Evolutionary conservation across 495 filamentous ascomycete genomes (phyloP).

Genomic region (Neurospora africana): DNA sequence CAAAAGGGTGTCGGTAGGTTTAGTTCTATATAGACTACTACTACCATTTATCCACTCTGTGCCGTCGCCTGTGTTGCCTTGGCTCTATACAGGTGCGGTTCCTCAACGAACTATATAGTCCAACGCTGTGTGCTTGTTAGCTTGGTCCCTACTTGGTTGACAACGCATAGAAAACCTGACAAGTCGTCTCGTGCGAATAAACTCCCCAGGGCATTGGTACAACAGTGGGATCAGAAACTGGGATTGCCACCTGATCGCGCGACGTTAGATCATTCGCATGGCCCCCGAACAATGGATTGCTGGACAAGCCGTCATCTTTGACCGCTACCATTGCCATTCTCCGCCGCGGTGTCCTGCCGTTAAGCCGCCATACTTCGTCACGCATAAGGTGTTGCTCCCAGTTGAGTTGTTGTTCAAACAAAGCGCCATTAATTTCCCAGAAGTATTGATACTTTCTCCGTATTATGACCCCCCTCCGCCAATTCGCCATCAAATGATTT

Average conservation of each 20-base stretch:
- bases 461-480: background rate
- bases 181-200: background rate
- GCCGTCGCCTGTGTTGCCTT: background rate
- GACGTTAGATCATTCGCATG: background rate
- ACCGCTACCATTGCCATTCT: too few species aligned
- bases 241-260: background rate
- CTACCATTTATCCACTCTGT: background rate
- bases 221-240: background rate
- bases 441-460: background rate
- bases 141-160: background rate
- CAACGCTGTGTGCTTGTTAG: background rate
- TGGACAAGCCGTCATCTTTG: too few species aligned
- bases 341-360: background rate
- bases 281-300: background rate
- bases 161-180: background rate
- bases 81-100: background rate
- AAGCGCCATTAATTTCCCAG: background rate
- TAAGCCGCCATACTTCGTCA: background rate
- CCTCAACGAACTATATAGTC: background rate
- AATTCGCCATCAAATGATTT: background rate
- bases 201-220: background rate
- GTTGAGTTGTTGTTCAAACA: background rate
- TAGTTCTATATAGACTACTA: background rate
- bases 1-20: background rate
- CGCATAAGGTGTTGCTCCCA: background rate